phyloP scores from a whole-genome alignment of 768 basidiomycete species.

The Mycena galopus region DNA sequence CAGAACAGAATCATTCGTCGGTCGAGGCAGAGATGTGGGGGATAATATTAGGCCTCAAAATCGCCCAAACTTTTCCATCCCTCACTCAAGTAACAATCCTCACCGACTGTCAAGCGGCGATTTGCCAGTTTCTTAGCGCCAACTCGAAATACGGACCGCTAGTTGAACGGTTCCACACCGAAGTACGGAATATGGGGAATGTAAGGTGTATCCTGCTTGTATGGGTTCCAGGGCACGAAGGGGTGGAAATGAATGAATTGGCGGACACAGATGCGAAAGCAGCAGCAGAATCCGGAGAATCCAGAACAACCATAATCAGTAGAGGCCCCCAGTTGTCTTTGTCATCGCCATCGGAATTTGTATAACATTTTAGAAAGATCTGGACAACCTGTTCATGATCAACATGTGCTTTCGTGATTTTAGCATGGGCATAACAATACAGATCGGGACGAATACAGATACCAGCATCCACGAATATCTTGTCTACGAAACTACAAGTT shows the following conservation, averaged over 20 bases:
- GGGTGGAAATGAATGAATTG: slow-evolving; percentile 26
- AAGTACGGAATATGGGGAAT: not conserved
- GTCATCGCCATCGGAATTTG: not conserved
- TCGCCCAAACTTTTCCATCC: slow-evolving; percentile 5
- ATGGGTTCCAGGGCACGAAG: slow-evolving; percentile 27
- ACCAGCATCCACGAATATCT: not conserved
- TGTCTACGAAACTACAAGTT: not conserved
- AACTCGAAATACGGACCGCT: not conserved
- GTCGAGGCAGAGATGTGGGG: slow-evolving; percentile 31
- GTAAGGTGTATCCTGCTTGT: not conserved
- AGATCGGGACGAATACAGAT: not conserved
- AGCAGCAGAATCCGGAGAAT: slow-evolving; percentile 18
- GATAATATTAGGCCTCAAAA: slow-evolving; percentile 7
- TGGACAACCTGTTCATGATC: not conserved
- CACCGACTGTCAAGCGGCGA: slow-evolving; percentile 29
- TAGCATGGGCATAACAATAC: not conserved
- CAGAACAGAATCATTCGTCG: not conserved
- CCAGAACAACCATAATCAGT: not conserved
- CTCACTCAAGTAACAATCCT: slow-evolving; percentile 19
- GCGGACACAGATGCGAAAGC: slow-evolving; percentile 22
- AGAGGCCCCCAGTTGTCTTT: not conserved
- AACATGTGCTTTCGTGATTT: not conserved
- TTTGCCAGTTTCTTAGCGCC: not conserved
- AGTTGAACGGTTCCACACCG: slow-evolving; percentile 11
- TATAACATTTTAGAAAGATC: not conserved